phyloP scores from a whole-genome alignment of 108 stramenopile genomes.

The Skeletonema tropicum region DNA sequence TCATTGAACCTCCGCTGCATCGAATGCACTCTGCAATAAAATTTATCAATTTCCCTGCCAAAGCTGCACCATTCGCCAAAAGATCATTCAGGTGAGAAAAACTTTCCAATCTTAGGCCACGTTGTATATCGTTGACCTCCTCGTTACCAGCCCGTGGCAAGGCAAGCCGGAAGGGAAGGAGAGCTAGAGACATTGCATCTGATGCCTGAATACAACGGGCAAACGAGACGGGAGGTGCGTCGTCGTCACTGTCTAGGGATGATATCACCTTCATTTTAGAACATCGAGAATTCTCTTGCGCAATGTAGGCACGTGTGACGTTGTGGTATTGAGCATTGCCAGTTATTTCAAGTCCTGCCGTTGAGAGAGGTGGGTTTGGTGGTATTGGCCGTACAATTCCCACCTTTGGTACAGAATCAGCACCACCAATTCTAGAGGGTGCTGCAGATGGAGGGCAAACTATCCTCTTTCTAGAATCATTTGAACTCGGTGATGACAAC shows the following conservation, averaged over 20 bases:
- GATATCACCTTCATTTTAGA: slow-evolving; percentile 36
- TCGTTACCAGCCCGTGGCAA: slow-evolving; percentile 63
- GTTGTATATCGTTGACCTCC: slow-evolving; percentile 55
- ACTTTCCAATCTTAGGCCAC: slow-evolving; percentile 46
- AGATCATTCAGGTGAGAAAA: slow-evolving; percentile 71
- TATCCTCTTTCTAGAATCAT: slow-evolving; percentile 25
- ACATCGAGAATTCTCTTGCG: slow-evolving; percentile 38
- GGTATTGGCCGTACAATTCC: slow-evolving; percentile 78
- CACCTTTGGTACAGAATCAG: slow-evolving; percentile 75
- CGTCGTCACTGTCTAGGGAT: slow-evolving; percentile 47
- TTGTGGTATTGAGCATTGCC: slow-evolving; percentile 48
- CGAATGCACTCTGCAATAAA: slow-evolving; percentile 59
- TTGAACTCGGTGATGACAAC: background rate
- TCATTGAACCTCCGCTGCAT: slow-evolving; percentile 66
- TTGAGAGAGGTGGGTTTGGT: slow-evolving; percentile 35
- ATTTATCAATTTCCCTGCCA: slow-evolving; percentile 57
- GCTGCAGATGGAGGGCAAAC: slow-evolving; percentile 51
- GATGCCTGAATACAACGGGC: slow-evolving; percentile 40
- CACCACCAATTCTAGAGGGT: slow-evolving; percentile 59
- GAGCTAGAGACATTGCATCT: slow-evolving; percentile 29
- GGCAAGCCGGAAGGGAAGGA: slow-evolving; percentile 80
- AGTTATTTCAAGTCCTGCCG: slow-evolving; percentile 45
- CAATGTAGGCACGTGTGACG: slow-evolving; percentile 30
- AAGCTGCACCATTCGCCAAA: slow-evolving; percentile 53
- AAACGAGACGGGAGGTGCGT: slow-evolving; percentile 38